Base-by-base conservation (phyloP, 2,329 filamentous ascomycete species). In the Neopestalotiopsis clavispora region DNA sequence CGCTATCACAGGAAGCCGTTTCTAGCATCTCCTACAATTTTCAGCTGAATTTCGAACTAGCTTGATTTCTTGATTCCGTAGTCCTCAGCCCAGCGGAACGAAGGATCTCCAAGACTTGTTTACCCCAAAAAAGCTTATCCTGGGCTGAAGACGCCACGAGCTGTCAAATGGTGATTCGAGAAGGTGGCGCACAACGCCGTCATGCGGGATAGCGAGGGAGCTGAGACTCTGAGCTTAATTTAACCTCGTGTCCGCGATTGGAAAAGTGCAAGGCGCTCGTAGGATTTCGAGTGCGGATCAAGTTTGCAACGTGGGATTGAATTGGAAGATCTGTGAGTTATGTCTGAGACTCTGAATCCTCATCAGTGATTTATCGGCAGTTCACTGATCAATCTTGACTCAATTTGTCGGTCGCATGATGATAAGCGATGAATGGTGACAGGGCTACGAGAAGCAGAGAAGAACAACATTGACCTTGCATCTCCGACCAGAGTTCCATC, bases 201-300 rank as follows among this genome's bases (percentile, higher is more conserved):
- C 20, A 59, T 34, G 20, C 23, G 57, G 57, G 13, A 10, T 12
- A 14, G 23, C 9, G 17, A 14, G 23, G 7, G 32, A 62, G 59
- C 59, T 62, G 59, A 62, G 32, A 34, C 14, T 38, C 20, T 62
- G 59, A 62, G 59, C 59, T 62, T 62, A 40, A 40, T 62, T 62
- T 30, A 40, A 62, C 59, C 34, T 62, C 59, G 59, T 34, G 59
- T 40, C 59, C 34, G 59, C 13, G 32, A 34, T n/a, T n/a, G 45
- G 45, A 52, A 52, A 52, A 20, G 45, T 20, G 45, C 45, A 28
- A 28, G 23, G 23, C 23, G 23, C 23, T 17, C n/a, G 17, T 7
- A 10, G 17, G 13, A 52, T 28, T 28, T 28, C 23, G 3, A 6
- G 17, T 20, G 45, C 45, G 45, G n/a, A 17, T 52, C 23, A 6